Base-by-base conservation (phyloP, 495 filamentous ascomycete genomes). In the Lindgomyces ingoldianus region DNA sequence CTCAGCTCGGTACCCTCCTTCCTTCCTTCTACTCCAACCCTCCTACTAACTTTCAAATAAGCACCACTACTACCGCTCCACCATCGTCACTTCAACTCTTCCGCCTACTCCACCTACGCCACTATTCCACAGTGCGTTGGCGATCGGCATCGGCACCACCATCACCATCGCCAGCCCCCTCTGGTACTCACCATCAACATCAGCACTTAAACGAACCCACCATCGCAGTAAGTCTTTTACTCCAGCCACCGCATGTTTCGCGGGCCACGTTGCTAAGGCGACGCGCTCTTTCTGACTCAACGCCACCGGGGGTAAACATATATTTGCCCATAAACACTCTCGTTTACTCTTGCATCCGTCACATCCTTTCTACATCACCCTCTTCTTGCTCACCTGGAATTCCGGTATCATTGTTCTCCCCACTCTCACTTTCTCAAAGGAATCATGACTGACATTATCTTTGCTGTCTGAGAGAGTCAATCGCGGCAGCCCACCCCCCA, bases 11-110 rank as follows among this genome's bases (percentile, higher is more conserved):
- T n/a, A 8, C 22, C 45, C 6, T 48, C n/a, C 45, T 24, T 18
- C 45, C 45, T 48, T 48, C 45, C 45, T 18, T 48, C 58, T 70
- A 10, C 69, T 50, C 70, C 65, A 36, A n/a, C 57, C 55, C 57
- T 57, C 70, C 71, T 62, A 75, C 65, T 62, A 75, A 29, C 19
- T 71, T 21, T 57, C 19, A 33, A 72, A 30, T 18, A 25, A 1
- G 8, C 29, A 46, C 30, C 52, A 65, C 16, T 21, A 25, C 25
- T 53, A 49, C 65, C 61, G 30, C 42, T 53, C 59, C 73, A 57
- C 63, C 48, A 56, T 68, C 39, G 6, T 19, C 33, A 45, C 25
- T 36, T 22, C 50, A 19, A 49, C 18, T 29, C 54, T 16, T 41
- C 52, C n/a, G n/a, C 27, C 47, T 47, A 29, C 47, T 39, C n/a